These are phyloP conservation scores for Wickerhamomyces ciferrii DNA, from an alignment of 805 yeast genomes.

Conservation along the genomic window DNA sequence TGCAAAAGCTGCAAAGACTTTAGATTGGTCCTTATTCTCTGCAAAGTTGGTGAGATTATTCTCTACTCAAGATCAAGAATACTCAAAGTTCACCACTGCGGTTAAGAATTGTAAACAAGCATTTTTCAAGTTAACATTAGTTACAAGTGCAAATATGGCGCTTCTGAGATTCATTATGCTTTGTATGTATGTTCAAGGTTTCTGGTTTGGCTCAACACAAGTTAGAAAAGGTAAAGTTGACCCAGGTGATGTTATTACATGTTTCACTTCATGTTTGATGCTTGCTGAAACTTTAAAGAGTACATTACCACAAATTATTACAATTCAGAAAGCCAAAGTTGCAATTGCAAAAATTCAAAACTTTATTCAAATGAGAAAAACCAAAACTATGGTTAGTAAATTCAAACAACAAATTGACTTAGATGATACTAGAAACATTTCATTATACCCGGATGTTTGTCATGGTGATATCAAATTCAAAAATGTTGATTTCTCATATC, in stretches of 20 bases:
- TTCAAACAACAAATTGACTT: slow-evolving; percentile 5
- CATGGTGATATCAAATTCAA: slow-evolving; percentile 49
- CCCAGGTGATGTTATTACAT: slow-evolving; percentile 68
- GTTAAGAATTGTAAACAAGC: slow-evolving; percentile 28
- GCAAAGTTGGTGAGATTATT: slow-evolving; percentile 57
- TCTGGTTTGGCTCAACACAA: slow-evolving; percentile 82
- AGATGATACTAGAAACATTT: slow-evolving; percentile 11
- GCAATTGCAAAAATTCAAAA: slow-evolving; percentile 49
- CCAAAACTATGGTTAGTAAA: slow-evolving; percentile 5
- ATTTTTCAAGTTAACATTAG: slow-evolving; percentile 40
- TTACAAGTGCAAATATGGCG: slow-evolving; percentile 51
- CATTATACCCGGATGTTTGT: slow-evolving; percentile 21
- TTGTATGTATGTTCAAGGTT: slow-evolving; percentile 82
- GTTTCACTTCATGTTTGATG: slow-evolving; percentile 76
- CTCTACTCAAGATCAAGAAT: slow-evolving; percentile 52
- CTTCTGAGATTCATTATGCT: slow-evolving; percentile 51
- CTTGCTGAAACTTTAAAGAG: slow-evolving; percentile 58
- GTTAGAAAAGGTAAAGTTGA: slow-evolving; percentile 44
- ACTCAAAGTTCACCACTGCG: slow-evolving; percentile 30
- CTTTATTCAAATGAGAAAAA: slow-evolving; percentile 27
- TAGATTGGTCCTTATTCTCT: slow-evolving; percentile 68
- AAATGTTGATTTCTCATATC: slow-evolving; percentile 60
- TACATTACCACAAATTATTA: slow-evolving; percentile 51
- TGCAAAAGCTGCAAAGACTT: slow-evolving; percentile 48
- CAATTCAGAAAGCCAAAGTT: slow-evolving; percentile 66